phyloP scores from a whole-genome alignment of 2,329 filamentous ascomycete genomes.

The Ascochyta fabae region DNA sequence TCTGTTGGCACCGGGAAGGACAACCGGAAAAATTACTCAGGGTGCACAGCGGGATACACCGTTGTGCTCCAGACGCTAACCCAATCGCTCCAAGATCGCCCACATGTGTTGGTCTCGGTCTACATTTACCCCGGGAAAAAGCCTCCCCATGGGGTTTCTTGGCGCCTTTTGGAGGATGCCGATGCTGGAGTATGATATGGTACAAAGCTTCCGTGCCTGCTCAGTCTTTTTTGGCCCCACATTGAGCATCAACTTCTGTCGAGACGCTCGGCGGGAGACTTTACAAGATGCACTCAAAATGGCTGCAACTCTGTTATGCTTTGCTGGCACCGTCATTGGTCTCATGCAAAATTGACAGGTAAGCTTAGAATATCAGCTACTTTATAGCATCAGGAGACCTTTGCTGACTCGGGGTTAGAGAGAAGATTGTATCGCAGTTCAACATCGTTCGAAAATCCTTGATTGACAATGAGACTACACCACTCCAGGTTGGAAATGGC shows the following conservation, averaged over 20 bases:
- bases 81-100: background rate
- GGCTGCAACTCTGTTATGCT: background rate
- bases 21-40: slow-evolving; percentile 3
- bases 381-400: background rate
- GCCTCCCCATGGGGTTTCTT: slow-evolving; percentile 1
- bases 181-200: background rate
- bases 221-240: background rate
- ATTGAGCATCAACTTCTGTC: background rate
- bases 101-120: slow-evolving; percentile 8
- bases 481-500: slow-evolving; percentile 58
- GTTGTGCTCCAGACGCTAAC: background rate
- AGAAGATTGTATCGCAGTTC: slow-evolving; percentile 28
- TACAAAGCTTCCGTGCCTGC: background rate
- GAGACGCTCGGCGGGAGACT: no score
- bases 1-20: background rate
- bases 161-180: background rate
- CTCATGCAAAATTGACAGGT: slow-evolving; percentile 26
- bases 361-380: background rate
- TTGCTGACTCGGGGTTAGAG: slow-evolving; percentile 9
- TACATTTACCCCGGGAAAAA: slow-evolving; percentile 21
- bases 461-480: slow-evolving; percentile 53
- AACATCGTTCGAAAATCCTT: slow-evolving; percentile 27
- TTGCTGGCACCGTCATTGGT: background rate
- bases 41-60: slow-evolving; percentile 1
- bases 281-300: background rate